phyloP scores from a whole-genome alignment of 2,329 filamentous ascomycete species.

The Chaetomium olivaceum region DNA sequence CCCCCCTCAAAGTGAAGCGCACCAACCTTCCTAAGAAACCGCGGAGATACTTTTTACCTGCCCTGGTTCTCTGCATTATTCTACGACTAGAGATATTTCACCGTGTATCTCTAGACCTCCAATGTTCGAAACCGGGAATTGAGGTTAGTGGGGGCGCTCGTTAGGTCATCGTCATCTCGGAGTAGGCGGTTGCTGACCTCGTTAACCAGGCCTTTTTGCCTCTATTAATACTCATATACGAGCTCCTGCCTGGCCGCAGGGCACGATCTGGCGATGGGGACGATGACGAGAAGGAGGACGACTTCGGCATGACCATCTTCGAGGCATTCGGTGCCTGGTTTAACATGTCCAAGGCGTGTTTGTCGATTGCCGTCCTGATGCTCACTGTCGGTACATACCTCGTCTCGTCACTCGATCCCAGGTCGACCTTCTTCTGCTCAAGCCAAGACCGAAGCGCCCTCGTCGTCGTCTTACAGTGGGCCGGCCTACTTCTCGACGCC shows the following conservation, averaged over 20 bases:
- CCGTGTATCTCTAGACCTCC: conserved; percentile 48
- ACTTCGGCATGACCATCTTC: conserved; percentile 46
- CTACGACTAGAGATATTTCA: conserved; percentile 52
- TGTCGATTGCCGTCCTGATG: conserved; percentile 41
- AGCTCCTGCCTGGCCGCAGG: conserved; percentile 44
- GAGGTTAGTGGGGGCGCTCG: conserved; percentile 42
- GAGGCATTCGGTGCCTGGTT: conserved; percentile 54
- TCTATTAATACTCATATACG: conserved; percentile 47
- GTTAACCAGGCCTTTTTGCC: conserved; percentile 49
- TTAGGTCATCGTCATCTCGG: neutral
- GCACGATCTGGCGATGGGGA: conserved; percentile 33
- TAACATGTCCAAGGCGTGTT: conserved; percentile 43
- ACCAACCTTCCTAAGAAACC: conserved; percentile 48
- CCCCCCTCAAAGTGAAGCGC: conserved; percentile 40
- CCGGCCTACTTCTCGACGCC: conserved; percentile 50
- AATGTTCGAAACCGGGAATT: conserved; percentile 53
- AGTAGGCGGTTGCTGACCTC: neutral
- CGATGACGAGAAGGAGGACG: conserved; percentile 46
- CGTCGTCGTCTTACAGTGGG: conserved; percentile 46
- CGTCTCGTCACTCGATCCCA: conserved; percentile 41
- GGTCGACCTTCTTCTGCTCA: conserved; percentile 57
- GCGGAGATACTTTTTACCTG: conserved; percentile 47
- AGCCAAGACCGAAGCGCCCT: conserved; percentile 42
- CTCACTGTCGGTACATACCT: conserved; percentile 48
- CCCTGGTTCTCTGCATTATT: conserved; percentile 48